A percentile compares a stretch with the other conserved stretches of the same genome.
Conservation (phyloP, 108 stramenopile genomes). For the Nannochloropsis salina region DNA sequence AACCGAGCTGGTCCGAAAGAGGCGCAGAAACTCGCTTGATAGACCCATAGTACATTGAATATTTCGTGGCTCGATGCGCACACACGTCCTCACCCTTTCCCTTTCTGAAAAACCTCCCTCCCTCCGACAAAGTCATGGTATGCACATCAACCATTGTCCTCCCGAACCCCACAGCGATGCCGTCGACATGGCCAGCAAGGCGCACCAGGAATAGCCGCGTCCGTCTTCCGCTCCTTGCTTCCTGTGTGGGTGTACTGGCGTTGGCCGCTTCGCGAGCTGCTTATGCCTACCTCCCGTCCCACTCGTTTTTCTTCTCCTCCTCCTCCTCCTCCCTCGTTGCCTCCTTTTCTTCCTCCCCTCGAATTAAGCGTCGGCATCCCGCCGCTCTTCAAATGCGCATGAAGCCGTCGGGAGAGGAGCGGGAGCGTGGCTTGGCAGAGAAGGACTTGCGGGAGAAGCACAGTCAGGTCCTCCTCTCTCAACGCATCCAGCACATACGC, state of each 20-base stretch:
- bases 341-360: not conserved
- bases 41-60: too few relatives aligned
- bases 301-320: not conserved
- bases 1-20: too few relatives aligned
- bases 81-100: too few relatives aligned
- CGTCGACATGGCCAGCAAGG: too few relatives aligned
- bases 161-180: too few relatives aligned
- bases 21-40: too few relatives aligned
- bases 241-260: not conserved
- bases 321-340: not conserved
- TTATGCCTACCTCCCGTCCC: not conserved
- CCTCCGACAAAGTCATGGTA: too few relatives aligned
- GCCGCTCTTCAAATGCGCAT: not conserved
- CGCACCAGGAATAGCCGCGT: not conserved
- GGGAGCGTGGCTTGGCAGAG: not conserved
- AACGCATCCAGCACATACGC: conserved; percentile 19
- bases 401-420: not conserved
- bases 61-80: too few relatives aligned
- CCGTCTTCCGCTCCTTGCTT: not conserved
- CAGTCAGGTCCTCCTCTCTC: not conserved
- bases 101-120: too few relatives aligned
- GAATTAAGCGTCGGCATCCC: not conserved
- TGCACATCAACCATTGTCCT: too few relatives aligned
- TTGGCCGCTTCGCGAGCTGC: not conserved
- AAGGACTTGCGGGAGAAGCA: conserved; percentile 5